Percentiles rank a stretch among this genome's conserved stretches.
Conservation (phyloP, 179 eudicot genomes). For the Dionaea muscipula region DNA sequence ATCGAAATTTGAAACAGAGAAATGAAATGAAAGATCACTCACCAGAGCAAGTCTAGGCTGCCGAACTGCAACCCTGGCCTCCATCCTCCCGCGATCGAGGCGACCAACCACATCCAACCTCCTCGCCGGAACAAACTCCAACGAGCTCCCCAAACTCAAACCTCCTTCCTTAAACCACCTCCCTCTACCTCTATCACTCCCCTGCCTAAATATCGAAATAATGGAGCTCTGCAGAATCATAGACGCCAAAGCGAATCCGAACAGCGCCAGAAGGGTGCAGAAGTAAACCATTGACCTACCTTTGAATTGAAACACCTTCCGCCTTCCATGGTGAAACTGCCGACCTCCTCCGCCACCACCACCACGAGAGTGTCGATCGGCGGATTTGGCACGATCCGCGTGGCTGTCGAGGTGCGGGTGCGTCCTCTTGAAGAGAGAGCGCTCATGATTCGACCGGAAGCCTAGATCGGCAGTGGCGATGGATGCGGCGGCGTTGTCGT, state of each 20-base stretch:
- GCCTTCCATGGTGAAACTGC: slow-evolving; percentile 4
- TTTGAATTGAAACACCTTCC: slow-evolving; percentile 25
- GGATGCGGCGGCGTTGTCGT: slow-evolving; percentile 4
- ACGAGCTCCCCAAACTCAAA: slow-evolving; percentile 44
- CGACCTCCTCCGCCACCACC: slow-evolving; percentile 17
- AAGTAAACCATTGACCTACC: slow-evolving; percentile 47
- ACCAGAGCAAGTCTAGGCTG: slow-evolving; percentile 67
- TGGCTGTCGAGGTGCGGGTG: slow-evolving; percentile 12
- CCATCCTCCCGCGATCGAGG: slow-evolving; percentile 36
- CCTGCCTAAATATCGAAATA: slow-evolving; percentile 30
- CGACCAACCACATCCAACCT: slow-evolving; percentile 18
- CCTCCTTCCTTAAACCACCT: slow-evolving; percentile 17
- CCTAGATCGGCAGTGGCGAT: slow-evolving; percentile 23
- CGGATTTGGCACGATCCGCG: slow-evolving; percentile 16
- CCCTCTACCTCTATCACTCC: slow-evolving; percentile 25
- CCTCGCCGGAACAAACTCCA: slow-evolving; percentile 38
- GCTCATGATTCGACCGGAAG: slow-evolving; percentile 49
- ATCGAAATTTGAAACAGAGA: background rate
- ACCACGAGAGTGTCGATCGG: slow-evolving; percentile 37
- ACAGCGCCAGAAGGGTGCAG: slow-evolving; percentile 41
- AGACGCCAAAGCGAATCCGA: slow-evolving; percentile 56
- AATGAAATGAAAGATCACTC: slow-evolving; percentile 19
- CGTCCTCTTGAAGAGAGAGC: slow-evolving; percentile 52
- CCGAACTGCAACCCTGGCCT: slow-evolving; percentile 42
- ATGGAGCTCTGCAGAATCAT: slow-evolving; percentile 79